phyloP scores from a whole-genome alignment of 129 eudicot genomes.

The Chrysanthemum makinoi region DNA sequence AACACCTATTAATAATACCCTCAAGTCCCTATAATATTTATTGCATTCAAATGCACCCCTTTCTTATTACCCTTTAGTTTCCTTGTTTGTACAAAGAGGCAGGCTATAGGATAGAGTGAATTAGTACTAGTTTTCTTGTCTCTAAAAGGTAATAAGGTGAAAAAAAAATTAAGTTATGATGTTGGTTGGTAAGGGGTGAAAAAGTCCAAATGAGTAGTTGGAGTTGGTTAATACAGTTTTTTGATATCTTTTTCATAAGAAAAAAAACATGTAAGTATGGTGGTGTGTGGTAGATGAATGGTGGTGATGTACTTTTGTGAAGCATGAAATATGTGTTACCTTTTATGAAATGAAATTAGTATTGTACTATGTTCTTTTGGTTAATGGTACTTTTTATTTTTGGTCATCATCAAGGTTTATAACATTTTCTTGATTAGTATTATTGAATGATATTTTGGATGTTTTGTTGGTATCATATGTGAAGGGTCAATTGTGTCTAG shows the following conservation, averaged over 20 bases:
- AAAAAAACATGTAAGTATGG: conserved; percentile 7
- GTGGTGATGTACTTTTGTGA: background rate
- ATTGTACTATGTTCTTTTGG: conserved; percentile 11
- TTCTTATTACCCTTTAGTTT: conserved; percentile 12
- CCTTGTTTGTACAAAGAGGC: conserved; percentile 43
- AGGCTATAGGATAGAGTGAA: conserved; percentile 25
- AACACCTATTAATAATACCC: conserved; percentile 23
- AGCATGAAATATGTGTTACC: conserved; percentile 10
- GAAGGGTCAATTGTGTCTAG: conserved; percentile 5
- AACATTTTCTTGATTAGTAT: background rate
- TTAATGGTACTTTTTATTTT: background rate
- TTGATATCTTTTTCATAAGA: background rate
- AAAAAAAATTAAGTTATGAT: background rate
- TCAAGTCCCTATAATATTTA: conserved; percentile 18
- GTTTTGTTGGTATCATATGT: background rate
- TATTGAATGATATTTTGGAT: conserved; percentile 5
- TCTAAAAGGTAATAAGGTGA: conserved; percentile 14
- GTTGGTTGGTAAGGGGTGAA: conserved; percentile 22
- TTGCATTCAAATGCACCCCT: conserved; percentile 19
- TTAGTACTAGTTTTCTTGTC: conserved; percentile 10
- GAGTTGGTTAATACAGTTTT: conserved; percentile 16
- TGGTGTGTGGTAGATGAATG: conserved; percentile 10
- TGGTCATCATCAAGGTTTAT: background rate
- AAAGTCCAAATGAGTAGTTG: conserved; percentile 17
- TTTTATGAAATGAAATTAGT: conserved; percentile 21